phyloP scores from a whole-genome alignment of 225 moss, liverwort and hornwort species.

The Marchantia paleacea region DNA sequence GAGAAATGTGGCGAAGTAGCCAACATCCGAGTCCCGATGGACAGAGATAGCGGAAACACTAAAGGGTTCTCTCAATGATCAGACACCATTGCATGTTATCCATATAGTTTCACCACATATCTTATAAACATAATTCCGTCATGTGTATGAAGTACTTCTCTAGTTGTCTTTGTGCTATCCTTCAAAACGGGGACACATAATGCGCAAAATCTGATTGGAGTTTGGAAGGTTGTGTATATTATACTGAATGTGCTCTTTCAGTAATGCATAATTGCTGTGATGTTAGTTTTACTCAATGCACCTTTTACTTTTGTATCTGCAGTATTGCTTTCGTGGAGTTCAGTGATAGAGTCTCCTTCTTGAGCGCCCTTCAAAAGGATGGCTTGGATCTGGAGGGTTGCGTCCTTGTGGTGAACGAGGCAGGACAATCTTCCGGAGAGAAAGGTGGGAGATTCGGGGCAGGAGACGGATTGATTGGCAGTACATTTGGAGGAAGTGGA shows the following conservation, averaged over 20 bases:
- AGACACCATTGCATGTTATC: no score
- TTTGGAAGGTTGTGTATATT: no score
- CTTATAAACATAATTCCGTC: no score
- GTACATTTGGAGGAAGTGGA: constrained; percentile 7
- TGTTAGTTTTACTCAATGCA: no score
- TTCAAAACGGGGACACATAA: no score
- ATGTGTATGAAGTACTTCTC: no score
- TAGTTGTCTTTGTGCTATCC: no score
- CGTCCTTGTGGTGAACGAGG: constrained; percentile 62
- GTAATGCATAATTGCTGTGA: no score
- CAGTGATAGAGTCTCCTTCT: constrained; percentile 47
- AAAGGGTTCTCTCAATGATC: constrained; percentile 18
- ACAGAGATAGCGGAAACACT: constrained; percentile 23
- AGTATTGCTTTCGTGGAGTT: constrained; percentile 64
- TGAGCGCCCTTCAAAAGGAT: constrained; percentile 54
- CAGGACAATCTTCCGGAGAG: constrained; percentile 29
- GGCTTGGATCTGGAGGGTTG: constrained; percentile 59
- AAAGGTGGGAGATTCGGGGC: constrained; percentile 32
- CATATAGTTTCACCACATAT: neutral
- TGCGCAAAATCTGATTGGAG: no score
- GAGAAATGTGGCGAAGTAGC: constrained; percentile 20
- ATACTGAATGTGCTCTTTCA: no score
- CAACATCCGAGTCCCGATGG: constrained; percentile 21
- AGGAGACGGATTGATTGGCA: neutral
- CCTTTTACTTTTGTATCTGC: neutral